These are phyloP conservation scores for Zymoseptoria crescenta DNA, from an alignment of 2,329 filamentous ascomycete genomes.

Conservation along the genomic window DNA sequence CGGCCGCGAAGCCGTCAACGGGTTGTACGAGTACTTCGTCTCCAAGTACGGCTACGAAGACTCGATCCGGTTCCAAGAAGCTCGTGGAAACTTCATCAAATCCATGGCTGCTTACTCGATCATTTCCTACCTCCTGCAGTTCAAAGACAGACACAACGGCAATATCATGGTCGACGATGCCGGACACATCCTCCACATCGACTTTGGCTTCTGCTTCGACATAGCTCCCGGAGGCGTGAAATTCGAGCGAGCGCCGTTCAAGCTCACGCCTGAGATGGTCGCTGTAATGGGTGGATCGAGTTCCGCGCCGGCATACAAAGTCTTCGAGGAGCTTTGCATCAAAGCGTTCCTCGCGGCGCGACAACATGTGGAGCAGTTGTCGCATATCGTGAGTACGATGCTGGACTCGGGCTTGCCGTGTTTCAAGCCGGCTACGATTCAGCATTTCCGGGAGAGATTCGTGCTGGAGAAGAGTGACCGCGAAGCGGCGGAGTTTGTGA, in stretches of 20 bases:
- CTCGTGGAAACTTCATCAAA: conserved; percentile 95
- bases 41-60: conserved; percentile 97
- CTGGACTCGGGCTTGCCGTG: conserved; percentile 92
- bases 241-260: conserved; percentile 97
- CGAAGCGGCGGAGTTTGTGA: conserved; percentile 92
- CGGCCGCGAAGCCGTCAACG: conserved; percentile 93
- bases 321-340: conserved; percentile 93
- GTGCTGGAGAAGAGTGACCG: conserved; percentile 85
- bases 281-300: conserved; percentile 90
- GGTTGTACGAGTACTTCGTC: conserved; percentile 95
- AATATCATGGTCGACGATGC: conserved; percentile 99
- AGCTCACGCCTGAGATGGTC: conserved; percentile 94
- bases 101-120: conserved; percentile 98
- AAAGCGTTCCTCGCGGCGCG: conserved; percentile 88
- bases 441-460: conserved; percentile 87
- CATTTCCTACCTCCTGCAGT: conserved; percentile 92
- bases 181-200: conserved; percentile 95
- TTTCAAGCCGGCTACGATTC: conserved; percentile 93
- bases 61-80: conserved; percentile 87
- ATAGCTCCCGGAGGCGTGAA: conserved; percentile 95
- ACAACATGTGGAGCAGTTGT: conserved; percentile 79
- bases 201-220: conserved; percentile 99
- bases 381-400: conserved; percentile 88
- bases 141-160: conserved; percentile 98
- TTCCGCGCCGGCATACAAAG: conserved; percentile 79